These are phyloP conservation scores for Podochytrium sp. DNA, from an alignment of 192 early-diverging fungal species.

Conservation along the genomic window DNA sequence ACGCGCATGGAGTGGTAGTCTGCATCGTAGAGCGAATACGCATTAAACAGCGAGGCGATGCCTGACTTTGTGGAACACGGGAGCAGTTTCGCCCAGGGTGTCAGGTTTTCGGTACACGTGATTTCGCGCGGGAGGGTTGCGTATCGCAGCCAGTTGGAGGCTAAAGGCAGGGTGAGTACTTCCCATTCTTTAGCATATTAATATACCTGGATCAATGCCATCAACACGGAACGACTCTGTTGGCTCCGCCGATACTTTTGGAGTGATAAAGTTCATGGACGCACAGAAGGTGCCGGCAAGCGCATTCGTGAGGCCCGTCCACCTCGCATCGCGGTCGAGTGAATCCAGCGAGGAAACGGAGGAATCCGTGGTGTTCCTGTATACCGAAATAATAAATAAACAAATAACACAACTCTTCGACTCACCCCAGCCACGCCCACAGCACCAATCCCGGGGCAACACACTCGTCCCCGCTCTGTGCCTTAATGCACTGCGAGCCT, in stretches of 20 bases:
- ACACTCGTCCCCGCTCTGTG: slow-evolving; percentile 49
- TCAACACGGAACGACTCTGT: slow-evolving; percentile 46
- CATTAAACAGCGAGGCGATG: slow-evolving; percentile 84
- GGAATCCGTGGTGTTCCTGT: not conserved
- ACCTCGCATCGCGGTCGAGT: slow-evolving; percentile 60
- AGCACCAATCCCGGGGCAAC: slow-evolving; percentile 71
- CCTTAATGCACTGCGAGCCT: slow-evolving; percentile 89
- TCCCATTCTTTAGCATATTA: not conserved
- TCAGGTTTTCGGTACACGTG: slow-evolving; percentile 98
- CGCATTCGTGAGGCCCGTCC: slow-evolving; percentile 88
- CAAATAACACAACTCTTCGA: not conserved
- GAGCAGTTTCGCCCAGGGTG: slow-evolving; percentile 94
- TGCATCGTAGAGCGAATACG: slow-evolving; percentile 87
- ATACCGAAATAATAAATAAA: too few species aligned
- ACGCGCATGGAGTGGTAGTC: slow-evolving; percentile 91
- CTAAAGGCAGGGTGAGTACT: not conserved
- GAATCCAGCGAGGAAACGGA: slow-evolving; percentile 10
- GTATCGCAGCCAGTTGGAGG: slow-evolving; percentile 61
- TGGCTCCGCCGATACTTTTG: slow-evolving; percentile 68
- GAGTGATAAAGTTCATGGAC: slow-evolving; percentile 92
- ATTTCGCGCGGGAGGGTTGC: slow-evolving; percentile 86
- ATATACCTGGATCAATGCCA: slow-evolving; percentile 11
- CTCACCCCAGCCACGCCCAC: slow-evolving; percentile 40
- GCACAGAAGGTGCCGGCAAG: slow-evolving; percentile 95
- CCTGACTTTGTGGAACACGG: slow-evolving; percentile 93